Evolutionary conservation across 495 filamentous ascomycete species (phyloP).

Genomic region (Coniosporium apollinis): DNA sequence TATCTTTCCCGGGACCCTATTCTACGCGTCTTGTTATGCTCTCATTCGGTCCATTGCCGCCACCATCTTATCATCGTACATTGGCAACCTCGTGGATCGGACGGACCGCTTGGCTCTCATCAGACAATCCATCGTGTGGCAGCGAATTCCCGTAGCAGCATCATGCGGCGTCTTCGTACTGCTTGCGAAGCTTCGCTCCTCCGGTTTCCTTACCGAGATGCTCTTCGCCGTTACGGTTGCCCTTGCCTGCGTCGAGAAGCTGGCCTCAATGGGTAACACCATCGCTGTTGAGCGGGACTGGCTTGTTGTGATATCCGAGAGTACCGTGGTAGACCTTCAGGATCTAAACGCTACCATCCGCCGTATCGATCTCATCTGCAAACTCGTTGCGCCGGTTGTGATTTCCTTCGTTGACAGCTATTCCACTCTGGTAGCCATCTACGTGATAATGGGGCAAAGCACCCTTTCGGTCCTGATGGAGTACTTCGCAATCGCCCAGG

Average conservation of each 20-base stretch:
- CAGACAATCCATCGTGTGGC: conserved; percentile 13
- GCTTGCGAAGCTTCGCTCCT: not conserved
- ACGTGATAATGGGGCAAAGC: conserved; percentile 23
- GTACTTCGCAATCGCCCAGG: conserved; percentile 40
- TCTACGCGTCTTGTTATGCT: conserved; percentile 15
- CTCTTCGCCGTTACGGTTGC: conserved; percentile 28
- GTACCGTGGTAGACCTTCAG: conserved; percentile 21
- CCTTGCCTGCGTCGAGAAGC: conserved; percentile 42
- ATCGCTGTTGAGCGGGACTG: conserved; percentile 53
- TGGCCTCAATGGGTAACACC: conserved; percentile 35
- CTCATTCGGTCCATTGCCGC: conserved; percentile 19
- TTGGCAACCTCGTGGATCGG: conserved; percentile 11
- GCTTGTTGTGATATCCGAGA: conserved; percentile 32
- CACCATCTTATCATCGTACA: conserved; percentile 5
- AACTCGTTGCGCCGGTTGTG: conserved; percentile 39
- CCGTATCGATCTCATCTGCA: conserved; percentile 56
- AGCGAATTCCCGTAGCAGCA: conserved; percentile 8
- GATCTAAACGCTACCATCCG: conserved; percentile 50
- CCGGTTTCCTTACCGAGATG: conserved; percentile 24
- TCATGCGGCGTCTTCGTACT: conserved; percentile 11
- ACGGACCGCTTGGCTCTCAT: conserved; percentile 12
- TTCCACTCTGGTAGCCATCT: conserved; percentile 24
- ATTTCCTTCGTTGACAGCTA: conserved; percentile 18
- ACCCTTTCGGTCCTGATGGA: conserved; percentile 31
- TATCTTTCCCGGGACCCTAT: conserved; percentile 16